Evolutionary conservation across 352 stramenopile species (phyloP), one percentile per base, ranked within the genome.

Genomic region (Phytophthora lateralis): DNA sequence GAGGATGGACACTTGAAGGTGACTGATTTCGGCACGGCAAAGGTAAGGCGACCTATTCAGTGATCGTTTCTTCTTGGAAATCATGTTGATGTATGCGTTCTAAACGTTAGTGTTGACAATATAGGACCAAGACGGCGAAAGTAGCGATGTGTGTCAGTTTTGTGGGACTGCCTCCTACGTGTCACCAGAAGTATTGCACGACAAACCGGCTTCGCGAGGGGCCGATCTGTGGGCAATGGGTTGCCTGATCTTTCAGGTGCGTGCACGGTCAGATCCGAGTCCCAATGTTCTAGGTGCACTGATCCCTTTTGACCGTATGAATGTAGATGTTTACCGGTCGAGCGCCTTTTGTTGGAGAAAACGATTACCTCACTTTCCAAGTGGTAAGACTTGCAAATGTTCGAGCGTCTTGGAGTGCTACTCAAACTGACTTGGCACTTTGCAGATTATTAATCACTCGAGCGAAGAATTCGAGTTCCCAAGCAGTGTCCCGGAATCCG

Each of bases 291-390:
- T 27, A 27, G 10, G 17, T 45, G 1, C 0, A n/a, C 15, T 44
- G 35, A 42, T 24, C 46, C 12, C 26, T 55, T 46, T 14, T 41
- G 20, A 34, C 24, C 3, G 44, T 50, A 1, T 57, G n/a, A 6
- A 12, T 39, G 7, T 55, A 95, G 78, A 90, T 97, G 76, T 71
- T 94, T 32, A 91, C 82, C 30, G 90, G 90, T 1, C 67, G 73
- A n/a, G 75, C 89, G 55, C 88, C 88, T 6, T 97, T 97, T 51
- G 69, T 90, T n/a, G 91, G 78, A 27, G 88, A 95, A 69, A 97
- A 93, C 37, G 91, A 97, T 56, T 97, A 96, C 51, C 73, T 96
- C 43, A 97, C 89, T 42, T 97, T 97, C 62, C 85, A 97, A 89
- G 70, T 90, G 79, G 83, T 92, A 63, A 42, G 45, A 34, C 3